phyloP scores from a whole-genome alignment of 352 stramenopile species.

The Globisporangium iwayamae region DNA sequence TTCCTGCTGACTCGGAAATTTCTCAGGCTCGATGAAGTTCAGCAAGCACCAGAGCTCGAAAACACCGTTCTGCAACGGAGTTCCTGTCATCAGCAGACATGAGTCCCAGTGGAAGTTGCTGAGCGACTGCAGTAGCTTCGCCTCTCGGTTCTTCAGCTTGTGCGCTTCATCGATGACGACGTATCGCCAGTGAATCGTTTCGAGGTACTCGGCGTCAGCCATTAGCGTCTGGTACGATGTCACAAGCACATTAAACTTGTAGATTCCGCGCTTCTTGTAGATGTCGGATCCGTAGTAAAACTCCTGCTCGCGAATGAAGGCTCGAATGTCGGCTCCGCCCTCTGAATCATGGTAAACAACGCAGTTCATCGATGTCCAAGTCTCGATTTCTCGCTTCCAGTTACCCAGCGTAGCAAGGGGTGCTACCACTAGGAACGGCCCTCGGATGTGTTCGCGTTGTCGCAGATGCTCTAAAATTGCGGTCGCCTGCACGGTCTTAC shows the following conservation, averaged over 20 bases:
- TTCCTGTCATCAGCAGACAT: conserved; percentile 96
- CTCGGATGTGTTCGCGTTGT: conserved; percentile 87
- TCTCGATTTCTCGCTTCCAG: conserved; percentile 99
- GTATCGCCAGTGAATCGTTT: conserved; percentile 94
- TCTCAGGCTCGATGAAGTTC: conserved; percentile 97
- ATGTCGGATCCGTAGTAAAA: conserved; percentile 92
- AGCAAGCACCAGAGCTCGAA: conserved; percentile 99
- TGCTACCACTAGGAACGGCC: conserved; percentile 98
- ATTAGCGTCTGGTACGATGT: conserved; percentile 97
- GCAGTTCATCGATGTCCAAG: conserved; percentile 99
- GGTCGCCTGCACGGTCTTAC: conserved; percentile 90
- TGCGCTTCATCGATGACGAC: conserved; percentile 99
- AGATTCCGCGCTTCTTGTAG: conserved; percentile 72
- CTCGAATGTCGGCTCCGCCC: conserved; percentile 85
- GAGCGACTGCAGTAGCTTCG: conserved; percentile 91
- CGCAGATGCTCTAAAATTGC: conserved; percentile 95
- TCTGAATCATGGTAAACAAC: conserved; percentile 98
- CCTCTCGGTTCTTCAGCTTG: conserved; percentile 97
- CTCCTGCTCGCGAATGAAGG: conserved; percentile 95
- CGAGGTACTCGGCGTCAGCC: conserved; percentile 90
- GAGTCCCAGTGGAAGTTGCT: conserved; percentile 82
- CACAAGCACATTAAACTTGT: conserved; percentile 96
- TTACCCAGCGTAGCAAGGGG: conserved; percentile 97
- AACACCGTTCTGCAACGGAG: conserved; percentile 99
- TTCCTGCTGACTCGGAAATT: conserved; percentile 92